These are phyloP conservation scores for Tuber aestivum DNA, from an alignment of 495 filamentous ascomycete genomes.

Conservation along the genomic window DNA sequence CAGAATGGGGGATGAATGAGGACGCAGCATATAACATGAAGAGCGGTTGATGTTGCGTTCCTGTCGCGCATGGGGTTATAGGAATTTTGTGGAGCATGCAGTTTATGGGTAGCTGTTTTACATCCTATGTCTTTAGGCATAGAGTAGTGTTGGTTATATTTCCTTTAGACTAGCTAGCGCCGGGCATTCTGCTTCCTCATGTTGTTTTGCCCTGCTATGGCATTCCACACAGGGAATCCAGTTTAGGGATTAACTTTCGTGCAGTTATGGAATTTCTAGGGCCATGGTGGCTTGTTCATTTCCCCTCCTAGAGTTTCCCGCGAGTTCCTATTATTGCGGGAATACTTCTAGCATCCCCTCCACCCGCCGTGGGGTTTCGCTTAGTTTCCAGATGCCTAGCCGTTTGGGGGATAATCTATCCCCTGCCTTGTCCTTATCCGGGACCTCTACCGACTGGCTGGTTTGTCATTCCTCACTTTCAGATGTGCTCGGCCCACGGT, in stretches of 20 bases:
- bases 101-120: not conserved
- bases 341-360: not conserved
- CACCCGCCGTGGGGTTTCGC: not conserved
- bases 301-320: not conserved
- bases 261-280: not conserved
- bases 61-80: not conserved
- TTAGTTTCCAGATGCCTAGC: not conserved
- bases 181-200: not conserved
- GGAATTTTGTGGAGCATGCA: too few relatives aligned
- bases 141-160: not conserved
- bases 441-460: not conserved
- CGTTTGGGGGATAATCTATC: not conserved
- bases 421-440: not conserved
- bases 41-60: not conserved
- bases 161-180: not conserved
- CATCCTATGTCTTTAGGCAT: not conserved
- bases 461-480: not conserved
- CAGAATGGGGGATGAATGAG: not conserved
- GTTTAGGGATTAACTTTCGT: not conserved
- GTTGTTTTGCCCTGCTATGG: not conserved
- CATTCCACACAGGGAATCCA: not conserved
- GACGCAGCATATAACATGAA: not conserved
- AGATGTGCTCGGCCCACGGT: not conserved
- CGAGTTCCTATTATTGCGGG: not conserved
- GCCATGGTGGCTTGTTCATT: not conserved